phyloP scores from a whole-genome alignment of 192 early-diverging fungal genomes.

The Ambispora gerdemannii region DNA sequence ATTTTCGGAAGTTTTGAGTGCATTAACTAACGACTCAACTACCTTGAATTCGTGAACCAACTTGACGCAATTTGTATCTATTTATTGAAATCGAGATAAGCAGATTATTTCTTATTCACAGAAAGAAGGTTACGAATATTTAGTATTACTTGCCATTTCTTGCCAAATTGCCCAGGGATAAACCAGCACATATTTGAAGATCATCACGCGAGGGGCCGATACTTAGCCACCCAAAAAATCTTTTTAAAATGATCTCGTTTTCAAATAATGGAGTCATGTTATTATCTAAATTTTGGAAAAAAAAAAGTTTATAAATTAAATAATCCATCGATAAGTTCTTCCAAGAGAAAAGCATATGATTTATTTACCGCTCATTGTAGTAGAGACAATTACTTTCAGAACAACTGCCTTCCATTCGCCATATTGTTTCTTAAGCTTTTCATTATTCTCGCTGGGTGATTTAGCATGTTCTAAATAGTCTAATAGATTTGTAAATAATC shows the following conservation, averaged over 20 bases:
- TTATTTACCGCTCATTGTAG: constrained; percentile 37
- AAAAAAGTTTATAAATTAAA: background rate
- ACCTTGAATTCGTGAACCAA: constrained; percentile 56
- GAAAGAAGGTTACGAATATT: background rate
- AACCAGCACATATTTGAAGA: constrained; percentile 52
- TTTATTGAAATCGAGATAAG: background rate
- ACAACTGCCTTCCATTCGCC: constrained; percentile 41
- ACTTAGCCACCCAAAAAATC: constrained; percentile 45
- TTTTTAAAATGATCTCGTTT: constrained; percentile 39
- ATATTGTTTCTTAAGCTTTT: constrained; percentile 51
- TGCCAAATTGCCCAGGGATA: constrained; percentile 70
- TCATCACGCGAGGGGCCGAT: constrained; percentile 38
- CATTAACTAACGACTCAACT: constrained; percentile 54
- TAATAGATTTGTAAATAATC: constrained; percentile 37
- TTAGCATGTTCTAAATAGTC: constrained; percentile 44
- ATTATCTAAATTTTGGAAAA: constrained; percentile 39
- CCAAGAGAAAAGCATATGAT: background rate
- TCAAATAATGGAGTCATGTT: constrained; percentile 50
- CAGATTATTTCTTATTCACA: background rate
- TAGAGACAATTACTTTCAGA: constrained; percentile 46
- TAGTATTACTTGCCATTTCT: constrained; percentile 42
- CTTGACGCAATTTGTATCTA: constrained; percentile 61
- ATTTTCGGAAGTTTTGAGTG: constrained; percentile 41
- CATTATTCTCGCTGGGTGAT: constrained; percentile 39
- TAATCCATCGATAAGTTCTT: too few relatives aligned